Base-by-base conservation (phyloP, 192 early-diverging fungal genomes). In the Radiomyces spectabilis region DNA sequence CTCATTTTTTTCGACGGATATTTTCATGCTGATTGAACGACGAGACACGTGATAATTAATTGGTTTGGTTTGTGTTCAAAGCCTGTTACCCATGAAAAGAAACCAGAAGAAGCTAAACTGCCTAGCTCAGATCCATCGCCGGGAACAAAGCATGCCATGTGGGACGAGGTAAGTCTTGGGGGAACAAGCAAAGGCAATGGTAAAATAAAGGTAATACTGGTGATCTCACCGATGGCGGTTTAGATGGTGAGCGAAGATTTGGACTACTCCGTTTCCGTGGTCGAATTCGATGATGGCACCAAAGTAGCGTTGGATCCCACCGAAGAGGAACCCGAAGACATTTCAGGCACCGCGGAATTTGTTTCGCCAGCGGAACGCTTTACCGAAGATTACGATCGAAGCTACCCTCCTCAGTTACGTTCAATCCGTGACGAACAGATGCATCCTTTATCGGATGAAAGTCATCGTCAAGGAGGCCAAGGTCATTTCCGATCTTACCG, bases 191-290 rank as follows among this genome's bases (percentile, higher is more conserved):
- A 15, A 8, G 32, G 24, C 34, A 18, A 44, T 0, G 31, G 34
- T 13, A 4, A 18, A 45, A 41, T 21, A 6, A 19, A 13, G 0
- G 8, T 22, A 12, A 22, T 21, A 16, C 15, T 27, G 13, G 15
- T 55, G 26, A 44, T 31, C 25, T 48, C 30, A 29, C 27, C 30
- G 24, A 29, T 48, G 15, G 1, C 24, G 13, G 21, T 12, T 27
- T 51, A 70, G 68, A 70, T 70, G 68, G 68, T 59, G 15, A 42
- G 32, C 43, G 68, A 70, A 25, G 61, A 59, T 32, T 35, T 61
- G 12, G 66, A 68, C 24, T 61, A 53, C 43, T 42, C 38, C 3
- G 49, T 38, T 4, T 33, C 55, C n/a, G 50, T 62, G 10, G 53
- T 58, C 6, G 62, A 61, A 37, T 47, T 70, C 35, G 62, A 57